These are phyloP conservation scores for Lignosus rhinocerotis DNA, from an alignment of 1,284 basidiomycete genomes.

Conservation along the genomic window DNA sequence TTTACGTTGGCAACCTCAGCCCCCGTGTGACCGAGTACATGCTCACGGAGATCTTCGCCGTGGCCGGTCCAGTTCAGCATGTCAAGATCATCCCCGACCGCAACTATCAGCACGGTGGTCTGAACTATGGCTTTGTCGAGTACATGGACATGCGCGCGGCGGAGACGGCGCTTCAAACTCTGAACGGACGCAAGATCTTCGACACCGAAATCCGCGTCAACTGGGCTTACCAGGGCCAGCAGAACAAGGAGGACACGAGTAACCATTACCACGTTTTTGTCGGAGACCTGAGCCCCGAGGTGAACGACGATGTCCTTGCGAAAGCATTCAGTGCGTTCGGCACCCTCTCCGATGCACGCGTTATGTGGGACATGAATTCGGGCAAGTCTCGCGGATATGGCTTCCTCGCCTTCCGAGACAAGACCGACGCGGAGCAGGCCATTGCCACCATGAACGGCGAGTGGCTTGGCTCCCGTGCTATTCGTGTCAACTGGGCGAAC, in stretches of 20 bases:
- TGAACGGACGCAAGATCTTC: conserved; percentile 97
- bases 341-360: conserved; percentile 92
- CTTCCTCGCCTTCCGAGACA: conserved; percentile 93
- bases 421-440: conserved; percentile 96
- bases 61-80: conserved; percentile 92
- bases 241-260: conserved; percentile 96
- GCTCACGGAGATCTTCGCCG: conserved; percentile 95
- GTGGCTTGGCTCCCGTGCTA: conserved; percentile 96
- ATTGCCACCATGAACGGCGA: conserved; percentile 99
- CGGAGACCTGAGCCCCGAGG: conserved; percentile 95
- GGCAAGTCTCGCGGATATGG: conserved; percentile 96
- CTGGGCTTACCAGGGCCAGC: conserved; percentile 96
- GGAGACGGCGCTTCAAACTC: conserved; percentile 93
- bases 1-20: conserved; percentile 96
- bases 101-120: conserved; percentile 95
- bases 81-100: conserved; percentile 99
- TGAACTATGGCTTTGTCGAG: conserved; percentile 98
- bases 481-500: conserved; percentile 99
- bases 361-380: conserved; percentile 99
- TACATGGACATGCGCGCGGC: conserved; percentile 97
- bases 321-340: conserved; percentile 97
- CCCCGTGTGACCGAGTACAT: conserved; percentile 93
- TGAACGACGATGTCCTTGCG: conserved; percentile 94
- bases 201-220: conserved; percentile 97
- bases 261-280: conserved; percentile 98